These are phyloP conservation scores for Globisporangium sylvaticum DNA, from an alignment of 352 stramenopile genomes.

Conservation along the genomic window DNA sequence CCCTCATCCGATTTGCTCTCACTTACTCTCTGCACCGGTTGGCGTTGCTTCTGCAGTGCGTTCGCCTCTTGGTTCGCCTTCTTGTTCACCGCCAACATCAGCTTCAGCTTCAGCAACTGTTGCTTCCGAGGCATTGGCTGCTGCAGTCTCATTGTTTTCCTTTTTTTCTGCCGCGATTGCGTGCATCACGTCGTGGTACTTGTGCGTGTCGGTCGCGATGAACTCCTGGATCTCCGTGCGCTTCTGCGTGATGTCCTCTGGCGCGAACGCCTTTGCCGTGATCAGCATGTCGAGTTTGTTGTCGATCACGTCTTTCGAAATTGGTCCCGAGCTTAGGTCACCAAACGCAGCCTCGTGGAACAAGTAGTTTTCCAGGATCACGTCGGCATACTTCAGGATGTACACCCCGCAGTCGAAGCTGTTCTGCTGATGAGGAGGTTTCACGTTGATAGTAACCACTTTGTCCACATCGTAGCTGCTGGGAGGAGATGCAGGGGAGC, in stretches of 20 bases:
- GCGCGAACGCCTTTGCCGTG: slow-evolving; percentile 31
- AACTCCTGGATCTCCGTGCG: slow-evolving; percentile 30
- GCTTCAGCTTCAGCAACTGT: background rate
- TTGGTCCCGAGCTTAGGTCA: slow-evolving; percentile 22
- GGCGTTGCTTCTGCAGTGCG: background rate
- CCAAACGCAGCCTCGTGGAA: slow-evolving; percentile 16
- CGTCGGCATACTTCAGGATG: slow-evolving; percentile 55
- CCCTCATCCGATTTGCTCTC: background rate
- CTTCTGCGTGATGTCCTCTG: slow-evolving; percentile 32
- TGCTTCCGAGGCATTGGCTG: background rate
- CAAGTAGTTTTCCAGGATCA: slow-evolving; percentile 47
- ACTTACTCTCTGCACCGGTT: background rate
- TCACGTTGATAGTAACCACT: slow-evolving; percentile 33
- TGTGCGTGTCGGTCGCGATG: slow-evolving; percentile 27
- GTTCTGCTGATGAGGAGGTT: slow-evolving; percentile 54
- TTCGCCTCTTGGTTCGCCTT: background rate
- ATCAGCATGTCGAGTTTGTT: slow-evolving; percentile 39
- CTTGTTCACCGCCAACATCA: background rate
- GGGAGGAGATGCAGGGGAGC: slow-evolving; percentile 6
- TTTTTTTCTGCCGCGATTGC: slow-evolving; percentile 15
- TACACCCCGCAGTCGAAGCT: slow-evolving; percentile 68
- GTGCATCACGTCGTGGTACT: slow-evolving; percentile 23
- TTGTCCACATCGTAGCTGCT: slow-evolving; percentile 30
- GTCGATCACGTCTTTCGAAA: slow-evolving; percentile 37
- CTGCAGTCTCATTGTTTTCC: background rate